Evolutionary conservation across 2,329 filamentous ascomycete species (phyloP).

Genomic region (Paraconiothyrium brasiliense): DNA sequence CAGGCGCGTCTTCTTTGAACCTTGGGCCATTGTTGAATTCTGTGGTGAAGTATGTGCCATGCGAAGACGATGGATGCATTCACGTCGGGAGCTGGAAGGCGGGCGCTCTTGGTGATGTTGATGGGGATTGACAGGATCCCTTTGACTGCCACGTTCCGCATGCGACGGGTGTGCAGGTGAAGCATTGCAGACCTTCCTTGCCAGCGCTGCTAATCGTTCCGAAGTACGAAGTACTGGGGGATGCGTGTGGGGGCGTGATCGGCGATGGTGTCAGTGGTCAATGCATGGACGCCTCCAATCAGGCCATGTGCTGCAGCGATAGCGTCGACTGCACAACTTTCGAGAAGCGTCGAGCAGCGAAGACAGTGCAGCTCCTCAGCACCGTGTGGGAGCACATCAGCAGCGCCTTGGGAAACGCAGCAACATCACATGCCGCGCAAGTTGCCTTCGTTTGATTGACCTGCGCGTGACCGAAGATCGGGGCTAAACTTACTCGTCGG

Average conservation of each 20-base stretch:
- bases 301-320: conserved; percentile 6
- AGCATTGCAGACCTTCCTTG: neutral
- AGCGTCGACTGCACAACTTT: conserved; percentile 8
- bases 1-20: neutral
- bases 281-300: conserved; percentile 2
- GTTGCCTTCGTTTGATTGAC: neutral
- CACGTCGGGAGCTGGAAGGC: neutral
- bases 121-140: neutral
- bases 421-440: conserved; percentile 5
- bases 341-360: conserved; percentile 7
- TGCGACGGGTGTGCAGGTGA: neutral
- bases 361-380: neutral
- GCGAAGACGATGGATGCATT: neutral
- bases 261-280: conserved; percentile 10
- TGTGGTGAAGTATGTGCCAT: neutral
- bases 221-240: neutral
- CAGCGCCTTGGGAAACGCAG: neutral
- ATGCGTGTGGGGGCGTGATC: neutral
- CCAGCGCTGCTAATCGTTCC: neutral
- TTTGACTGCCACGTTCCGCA: neutral
- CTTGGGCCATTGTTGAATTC: neutral
- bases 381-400: neutral
- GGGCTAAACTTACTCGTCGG: conserved; percentile 13
- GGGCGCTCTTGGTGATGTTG: neutral
- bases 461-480: conserved; percentile 11